phyloP scores from a whole-genome alignment of 2,329 filamentous ascomycete species.

The Aureobasidium sp. region DNA sequence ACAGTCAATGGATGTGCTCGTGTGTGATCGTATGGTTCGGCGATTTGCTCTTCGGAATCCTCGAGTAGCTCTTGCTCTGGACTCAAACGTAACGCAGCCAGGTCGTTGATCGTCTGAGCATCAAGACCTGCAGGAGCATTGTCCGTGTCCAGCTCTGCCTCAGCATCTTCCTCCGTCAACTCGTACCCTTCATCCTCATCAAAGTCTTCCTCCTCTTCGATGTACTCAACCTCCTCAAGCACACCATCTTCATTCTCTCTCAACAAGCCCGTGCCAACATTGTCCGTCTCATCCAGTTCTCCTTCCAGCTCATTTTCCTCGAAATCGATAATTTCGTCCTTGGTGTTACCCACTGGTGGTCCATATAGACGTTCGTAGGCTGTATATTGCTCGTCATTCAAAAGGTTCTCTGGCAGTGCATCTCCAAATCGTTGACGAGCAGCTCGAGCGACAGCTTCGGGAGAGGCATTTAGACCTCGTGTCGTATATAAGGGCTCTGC shows the following conservation, averaged over 20 bases:
- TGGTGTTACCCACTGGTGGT: slow-evolving; percentile 58
- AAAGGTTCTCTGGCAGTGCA: slow-evolving; percentile 62
- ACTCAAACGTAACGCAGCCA: background rate
- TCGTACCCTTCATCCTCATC: slow-evolving; percentile 23
- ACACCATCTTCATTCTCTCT: slow-evolving; percentile 50
- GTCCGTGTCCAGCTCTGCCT: slow-evolving; percentile 17
- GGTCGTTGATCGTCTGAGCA: background rate
- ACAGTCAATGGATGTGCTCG: slow-evolving; percentile 69
- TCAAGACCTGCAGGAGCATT: background rate
- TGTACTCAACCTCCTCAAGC: slow-evolving; percentile 56
- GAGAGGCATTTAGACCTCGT: background rate
- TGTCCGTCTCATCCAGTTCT: slow-evolving; percentile 39
- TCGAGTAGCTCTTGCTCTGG: slow-evolving; percentile 17
- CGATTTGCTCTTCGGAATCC: slow-evolving; percentile 13
- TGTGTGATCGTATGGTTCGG: slow-evolving; percentile 28
- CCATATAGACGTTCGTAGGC: slow-evolving; percentile 80
- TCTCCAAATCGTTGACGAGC: slow-evolving; percentile 72
- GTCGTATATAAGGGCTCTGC: slow-evolving; percentile 24
- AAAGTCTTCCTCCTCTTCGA: slow-evolving; percentile 43
- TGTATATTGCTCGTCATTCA: slow-evolving; percentile 62
- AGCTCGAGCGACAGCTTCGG: slow-evolving; percentile 58
- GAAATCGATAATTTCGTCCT: slow-evolving; percentile 40
- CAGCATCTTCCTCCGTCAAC: slow-evolving; percentile 20
- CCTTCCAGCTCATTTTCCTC: slow-evolving; percentile 25
- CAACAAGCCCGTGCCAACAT: slow-evolving; percentile 46